These are phyloP conservation scores for Globisporangium sylvaticum DNA, from an alignment of 352 stramenopile species.

Conservation along the genomic window DNA sequence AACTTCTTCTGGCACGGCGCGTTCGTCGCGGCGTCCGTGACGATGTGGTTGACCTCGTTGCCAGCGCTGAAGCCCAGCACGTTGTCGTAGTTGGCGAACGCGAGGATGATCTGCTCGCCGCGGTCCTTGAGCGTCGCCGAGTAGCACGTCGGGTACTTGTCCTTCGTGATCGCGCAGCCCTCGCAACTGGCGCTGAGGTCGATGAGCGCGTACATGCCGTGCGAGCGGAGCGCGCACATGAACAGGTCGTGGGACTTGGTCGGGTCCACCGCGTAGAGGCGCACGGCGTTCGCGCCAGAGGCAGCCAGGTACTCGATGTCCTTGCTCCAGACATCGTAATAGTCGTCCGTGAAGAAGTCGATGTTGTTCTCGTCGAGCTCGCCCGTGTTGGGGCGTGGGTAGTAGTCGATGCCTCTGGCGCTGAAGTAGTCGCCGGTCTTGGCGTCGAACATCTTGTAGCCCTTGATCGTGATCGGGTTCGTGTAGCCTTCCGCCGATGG, in stretches of 20 bases:
- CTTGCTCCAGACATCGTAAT: constrained; percentile 55
- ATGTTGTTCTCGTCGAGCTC: constrained; percentile 64
- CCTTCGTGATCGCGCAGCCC: constrained; percentile 51
- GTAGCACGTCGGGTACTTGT: constrained; percentile 56
- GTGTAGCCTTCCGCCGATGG: constrained; percentile 27
- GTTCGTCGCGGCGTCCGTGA: constrained; percentile 37
- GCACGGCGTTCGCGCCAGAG: constrained; percentile 71
- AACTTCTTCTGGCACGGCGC: constrained; percentile 89
- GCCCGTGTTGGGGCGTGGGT: constrained; percentile 79
- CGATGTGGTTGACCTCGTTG: constrained; percentile 82
- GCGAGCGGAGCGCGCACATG: constrained; percentile 74
- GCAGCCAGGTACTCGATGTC: constrained; percentile 64
- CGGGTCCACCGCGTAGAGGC: constrained; percentile 81
- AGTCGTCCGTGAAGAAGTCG: constrained; percentile 84
- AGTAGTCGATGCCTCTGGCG: constrained; percentile 84
- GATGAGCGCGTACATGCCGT: constrained; percentile 77
- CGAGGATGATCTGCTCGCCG: constrained; percentile 70
- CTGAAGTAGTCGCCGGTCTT: constrained; percentile 66
- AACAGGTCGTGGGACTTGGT: constrained; percentile 82
- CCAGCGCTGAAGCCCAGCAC: constrained; percentile 70
- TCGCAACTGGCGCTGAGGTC: constrained; percentile 52
- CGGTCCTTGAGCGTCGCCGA: constrained; percentile 51
- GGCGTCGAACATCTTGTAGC: constrained; percentile 77
- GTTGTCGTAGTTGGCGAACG: constrained; percentile 87
- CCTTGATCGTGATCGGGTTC: constrained; percentile 55